Percentiles rank a stretch among this genome's conserved stretches.
These are phyloP conservation scores for Sporothrix schenckii DNA, from an alignment of 2,329 filamentous ascomycete species.

Conservation along the genomic window DNA sequence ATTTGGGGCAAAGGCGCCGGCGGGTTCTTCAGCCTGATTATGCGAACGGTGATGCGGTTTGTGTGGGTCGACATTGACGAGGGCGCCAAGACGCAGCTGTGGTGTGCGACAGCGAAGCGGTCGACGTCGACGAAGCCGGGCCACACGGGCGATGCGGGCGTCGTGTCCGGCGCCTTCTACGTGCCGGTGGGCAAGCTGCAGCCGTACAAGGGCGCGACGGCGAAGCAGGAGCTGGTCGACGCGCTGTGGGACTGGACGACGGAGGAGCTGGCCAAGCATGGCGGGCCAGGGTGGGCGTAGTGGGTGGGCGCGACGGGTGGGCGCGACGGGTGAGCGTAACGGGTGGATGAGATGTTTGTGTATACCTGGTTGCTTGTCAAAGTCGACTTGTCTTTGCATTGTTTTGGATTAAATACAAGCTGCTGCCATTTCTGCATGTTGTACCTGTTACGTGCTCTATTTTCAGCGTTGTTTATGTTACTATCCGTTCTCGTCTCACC, in stretches of 20 bases:
- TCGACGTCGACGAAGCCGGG: not conserved
- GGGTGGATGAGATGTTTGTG: too few species aligned
- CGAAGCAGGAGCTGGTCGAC: slow-evolving; percentile 41
- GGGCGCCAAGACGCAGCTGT: slow-evolving; percentile 49
- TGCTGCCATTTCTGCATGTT: too few species aligned
- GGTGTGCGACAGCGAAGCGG: slow-evolving; percentile 44
- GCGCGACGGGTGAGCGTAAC: too few species aligned
- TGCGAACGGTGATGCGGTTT: slow-evolving; percentile 32
- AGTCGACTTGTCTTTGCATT: too few species aligned
- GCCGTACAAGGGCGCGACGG: slow-evolving; percentile 37
- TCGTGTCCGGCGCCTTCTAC: slow-evolving; percentile 43
- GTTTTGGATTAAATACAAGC: too few species aligned
- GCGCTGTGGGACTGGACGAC: slow-evolving; percentile 49
- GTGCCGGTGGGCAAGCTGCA: slow-evolving; percentile 42
- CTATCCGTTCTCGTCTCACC: too few species aligned
- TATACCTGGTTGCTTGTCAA: too few species aligned
- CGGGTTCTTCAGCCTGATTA: not conserved
- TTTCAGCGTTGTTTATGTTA: too few species aligned
- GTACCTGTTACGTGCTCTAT: too few species aligned
- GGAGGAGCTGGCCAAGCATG: slow-evolving; percentile 34
- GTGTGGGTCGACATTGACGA: slow-evolving; percentile 35
- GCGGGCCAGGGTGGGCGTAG: slow-evolving; percentile 19
- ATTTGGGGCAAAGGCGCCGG: slow-evolving; percentile 16
- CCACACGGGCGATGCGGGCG: slow-evolving; percentile 33
- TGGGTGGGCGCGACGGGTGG: too few species aligned